A percentile compares a stretch with the other conserved stretches of the same genome.
These are phyloP conservation scores for Penicillium cosmopolitanum DNA, from an alignment of 495 filamentous ascomycete genomes.

Conservation along the genomic window DNA sequence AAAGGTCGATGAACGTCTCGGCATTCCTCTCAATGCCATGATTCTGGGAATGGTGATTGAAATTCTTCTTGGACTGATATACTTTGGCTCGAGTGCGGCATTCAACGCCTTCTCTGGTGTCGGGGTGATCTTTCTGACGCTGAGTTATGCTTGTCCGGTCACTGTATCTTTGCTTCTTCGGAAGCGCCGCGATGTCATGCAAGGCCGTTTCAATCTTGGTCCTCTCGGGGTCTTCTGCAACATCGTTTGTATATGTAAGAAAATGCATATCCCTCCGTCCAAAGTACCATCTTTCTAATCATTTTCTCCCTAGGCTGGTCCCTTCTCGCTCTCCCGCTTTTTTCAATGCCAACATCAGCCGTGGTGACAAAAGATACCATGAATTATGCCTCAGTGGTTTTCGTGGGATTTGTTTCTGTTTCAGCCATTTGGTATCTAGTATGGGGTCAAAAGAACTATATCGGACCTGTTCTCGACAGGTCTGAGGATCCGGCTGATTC, in stretches of 20 bases:
- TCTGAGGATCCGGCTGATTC: not conserved
- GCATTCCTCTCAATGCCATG: conserved; percentile 53
- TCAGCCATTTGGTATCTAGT: conserved; percentile 61
- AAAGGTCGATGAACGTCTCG: conserved; percentile 44
- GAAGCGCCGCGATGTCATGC: conserved; percentile 42
- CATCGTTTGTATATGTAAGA: conserved; percentile 52
- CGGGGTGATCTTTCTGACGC: conserved; percentile 58
- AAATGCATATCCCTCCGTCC: conserved; percentile 6
- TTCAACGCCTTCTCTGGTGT: conserved; percentile 63
- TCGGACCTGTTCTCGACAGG: conserved; percentile 17
- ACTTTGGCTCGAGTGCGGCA: conserved; percentile 56
- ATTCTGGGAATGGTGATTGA: conserved; percentile 53
- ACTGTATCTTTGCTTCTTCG: conserved; percentile 51
- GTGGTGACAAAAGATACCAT: conserved; percentile 43
- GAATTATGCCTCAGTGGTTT: conserved; percentile 63
- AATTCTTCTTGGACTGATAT: conserved; percentile 57
- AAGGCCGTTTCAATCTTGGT: conserved; percentile 57
- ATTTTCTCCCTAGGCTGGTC: conserved; percentile 53
- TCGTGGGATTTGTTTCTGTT: conserved; percentile 56
- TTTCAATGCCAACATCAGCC: conserved; percentile 44
- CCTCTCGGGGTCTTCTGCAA: conserved; percentile 57
- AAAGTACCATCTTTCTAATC: not conserved
- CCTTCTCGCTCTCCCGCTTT: conserved; percentile 56
- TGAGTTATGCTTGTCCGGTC: conserved; percentile 58
- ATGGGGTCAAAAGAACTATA: conserved; percentile 54